Conservation (phyloP, 1,139 yeast species). For the Chernovozyma aurita region DNA sequence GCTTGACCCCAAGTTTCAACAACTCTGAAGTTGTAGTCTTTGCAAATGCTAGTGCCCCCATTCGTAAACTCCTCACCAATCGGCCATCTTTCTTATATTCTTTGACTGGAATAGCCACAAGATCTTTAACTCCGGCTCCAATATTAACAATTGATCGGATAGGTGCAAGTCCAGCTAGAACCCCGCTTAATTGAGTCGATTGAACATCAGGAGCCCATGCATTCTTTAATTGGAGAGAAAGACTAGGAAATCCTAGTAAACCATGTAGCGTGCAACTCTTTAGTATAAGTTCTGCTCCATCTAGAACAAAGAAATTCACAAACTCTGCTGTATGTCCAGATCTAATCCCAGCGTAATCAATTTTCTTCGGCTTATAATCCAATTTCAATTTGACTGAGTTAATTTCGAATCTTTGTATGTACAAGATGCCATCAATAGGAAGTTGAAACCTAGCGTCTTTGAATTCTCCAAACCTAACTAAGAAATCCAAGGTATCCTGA, state of each 20-base stretch:
- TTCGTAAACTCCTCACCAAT: constrained; percentile 64
- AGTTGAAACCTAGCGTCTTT: constrained; percentile 64
- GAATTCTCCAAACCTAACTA: constrained; percentile 76
- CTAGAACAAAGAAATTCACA: constrained; percentile 82
- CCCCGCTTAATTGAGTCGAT: constrained; percentile 70
- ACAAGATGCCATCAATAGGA: constrained; percentile 59
- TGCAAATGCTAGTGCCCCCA: constrained; percentile 75
- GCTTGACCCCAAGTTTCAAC: constrained; percentile 74
- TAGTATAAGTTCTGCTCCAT: constrained; percentile 72
- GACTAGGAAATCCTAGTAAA: constrained; percentile 61
- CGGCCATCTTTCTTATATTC: constrained; percentile 76
- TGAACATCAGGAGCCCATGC: constrained; percentile 88
- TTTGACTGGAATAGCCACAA: constrained; percentile 67
- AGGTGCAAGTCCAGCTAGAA: constrained; percentile 81
- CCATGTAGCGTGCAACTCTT: constrained; percentile 68
- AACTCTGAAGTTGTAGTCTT: constrained; percentile 79
- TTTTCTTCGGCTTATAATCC: constrained; percentile 89
- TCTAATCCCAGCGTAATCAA: constrained; percentile 76
- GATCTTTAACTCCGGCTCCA: constrained; percentile 72
- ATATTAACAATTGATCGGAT: constrained; percentile 72
- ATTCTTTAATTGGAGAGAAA: constrained; percentile 53
- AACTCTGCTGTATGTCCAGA: constrained; percentile 86
- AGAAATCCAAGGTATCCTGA: constrained; percentile 86
- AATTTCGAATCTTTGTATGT: constrained; percentile 64
- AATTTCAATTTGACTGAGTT: constrained; percentile 61